Evolutionary conservation across 805 yeast genomes (phyloP), one percentile per base, ranked within the genome.

Genomic region (Metschnikowia kunwiensis): DNA sequence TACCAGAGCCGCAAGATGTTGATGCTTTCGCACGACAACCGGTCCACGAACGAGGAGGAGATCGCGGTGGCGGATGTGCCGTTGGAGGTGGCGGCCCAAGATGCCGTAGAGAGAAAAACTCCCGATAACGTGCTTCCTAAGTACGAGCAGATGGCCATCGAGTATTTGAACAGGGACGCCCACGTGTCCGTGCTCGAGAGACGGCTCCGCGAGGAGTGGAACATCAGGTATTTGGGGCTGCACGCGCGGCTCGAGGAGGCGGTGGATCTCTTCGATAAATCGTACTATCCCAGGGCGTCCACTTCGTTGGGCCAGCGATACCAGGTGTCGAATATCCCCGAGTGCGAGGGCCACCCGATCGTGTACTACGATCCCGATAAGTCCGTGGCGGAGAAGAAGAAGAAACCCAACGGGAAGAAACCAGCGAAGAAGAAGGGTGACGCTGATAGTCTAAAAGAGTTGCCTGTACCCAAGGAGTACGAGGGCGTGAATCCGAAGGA

Each of bases 251-350:
- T 84, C 17, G 91, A 84, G 53, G 94, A 85, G 55, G 86, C 86
- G 1, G 68, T 85, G 28, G 93, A 86, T 54, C 51, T 76, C 5
- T 86, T 82, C 40, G 94, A 84, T 52, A 62, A 89, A 27, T 61
- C 68, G 5, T 86, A 88, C 1, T 82, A 82, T 47, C 93, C 95
- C 0, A 62, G 91, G 33, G 93, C 89, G 0, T 78, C 83, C 1
- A 82, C 93, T 0, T 62, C 93, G 41, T 54, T 86, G 5, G 95
- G 95, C 0, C 61, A 82, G 3, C 80, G 76, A 43, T 81, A 82
- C 52, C 96, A 86, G 57, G 80, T 80, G 4, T 70, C 81, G 0
- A 77, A 75, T n/a, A 60, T 80, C 20, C 74, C 74, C 1, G 83
- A 77, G 21, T 83, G 82, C 81, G 73, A 63, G 19, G 57, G 50